Conservation (phyloP, 2,329 filamentous ascomycete species). For the Orbilia javanica region DNA sequence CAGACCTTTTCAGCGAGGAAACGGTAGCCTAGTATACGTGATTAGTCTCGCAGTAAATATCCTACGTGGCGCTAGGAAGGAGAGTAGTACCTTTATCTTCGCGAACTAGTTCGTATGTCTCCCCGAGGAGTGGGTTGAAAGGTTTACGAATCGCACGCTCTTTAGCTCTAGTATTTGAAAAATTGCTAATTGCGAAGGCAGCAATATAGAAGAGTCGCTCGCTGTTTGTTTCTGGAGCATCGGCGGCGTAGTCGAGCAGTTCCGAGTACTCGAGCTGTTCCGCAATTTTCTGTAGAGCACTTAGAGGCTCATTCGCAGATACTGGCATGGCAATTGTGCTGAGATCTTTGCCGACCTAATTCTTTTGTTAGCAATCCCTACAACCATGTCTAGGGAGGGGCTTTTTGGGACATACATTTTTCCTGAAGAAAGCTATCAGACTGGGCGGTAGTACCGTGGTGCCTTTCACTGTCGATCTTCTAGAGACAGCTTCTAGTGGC, state of each 20-base stretch:
- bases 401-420: slow-evolving; percentile 78
- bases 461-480: slow-evolving; percentile 78
- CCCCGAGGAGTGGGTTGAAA: slow-evolving; percentile 95
- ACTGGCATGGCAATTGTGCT: slow-evolving; percentile 98
- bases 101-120: slow-evolving; percentile 92
- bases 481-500: slow-evolving; percentile 76
- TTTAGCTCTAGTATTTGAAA: slow-evolving; percentile 84
- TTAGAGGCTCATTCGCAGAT: slow-evolving; percentile 92
- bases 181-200: slow-evolving; percentile 89
- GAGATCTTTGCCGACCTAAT: slow-evolving; percentile 81
- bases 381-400: neutral
- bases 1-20: slow-evolving; percentile 96
- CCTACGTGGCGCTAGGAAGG: neutral
- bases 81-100: slow-evolving; percentile 77
- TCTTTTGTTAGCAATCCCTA: neutral
- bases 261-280: slow-evolving; percentile 93
- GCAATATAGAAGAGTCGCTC: slow-evolving; percentile 86
- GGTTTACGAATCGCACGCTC: slow-evolving; percentile 95
- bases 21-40: slow-evolving; percentile 75
- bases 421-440: slow-evolving; percentile 91
- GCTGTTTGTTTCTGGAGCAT: slow-evolving; percentile 70
- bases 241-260: slow-evolving; percentile 80
- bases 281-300: slow-evolving; percentile 85
- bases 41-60: neutral
- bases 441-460: slow-evolving; percentile 86